Base-by-base conservation (phyloP, 2,329 filamentous ascomycete genomes). In the Colletotrichum orbiculare region DNA sequence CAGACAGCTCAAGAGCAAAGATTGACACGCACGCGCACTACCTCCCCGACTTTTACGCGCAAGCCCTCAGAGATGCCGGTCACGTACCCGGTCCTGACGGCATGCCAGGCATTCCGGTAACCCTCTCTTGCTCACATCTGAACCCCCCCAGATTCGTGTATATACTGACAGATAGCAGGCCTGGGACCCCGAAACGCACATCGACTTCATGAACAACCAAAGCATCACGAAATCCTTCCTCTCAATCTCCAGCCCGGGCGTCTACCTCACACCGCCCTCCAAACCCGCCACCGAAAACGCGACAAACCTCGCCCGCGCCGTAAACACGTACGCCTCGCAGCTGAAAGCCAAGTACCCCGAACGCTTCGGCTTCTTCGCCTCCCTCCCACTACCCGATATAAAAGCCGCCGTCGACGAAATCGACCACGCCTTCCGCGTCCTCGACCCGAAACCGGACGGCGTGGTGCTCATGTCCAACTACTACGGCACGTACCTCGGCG, bases 381-480 rank as follows among this genome's bases (percentile, higher is more conserved):
- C 81, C 1, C 73, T 87, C 4, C 85, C 85, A 0, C 70, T 87
- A 0, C 83, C 85, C 0, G 79, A 85, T 67, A 76, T 86, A 0
- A 69, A 79, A 1, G 79, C 78, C 3, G 75, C 79, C 7, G 70
- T 87, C 7, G 67, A 70, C 3, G 85, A 88, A 68, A 83, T 87
- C 37, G 76, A 78, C 0, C 71, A 73, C 3, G 78, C 77, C 2
- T 71, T 80, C 2, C 72, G 75, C 9, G 75, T 81, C 41, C 69
- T 80, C 37, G 77, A 81, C 7, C 68, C 70, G 0, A 68, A 60
- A 42, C 82, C 81, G 0, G 83, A 86, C 65, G 85, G 85, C 1
- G 80, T 87, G 52, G 78, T 78, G 0, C 69, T 87, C 5, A 67
- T 84, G 69, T 84, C 85, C 2, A 88, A 87, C 63, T 78, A 78